Evolutionary conservation across 1,284 basidiomycete species (phyloP).

Genomic region (Phaffia rhodozyma): DNA sequence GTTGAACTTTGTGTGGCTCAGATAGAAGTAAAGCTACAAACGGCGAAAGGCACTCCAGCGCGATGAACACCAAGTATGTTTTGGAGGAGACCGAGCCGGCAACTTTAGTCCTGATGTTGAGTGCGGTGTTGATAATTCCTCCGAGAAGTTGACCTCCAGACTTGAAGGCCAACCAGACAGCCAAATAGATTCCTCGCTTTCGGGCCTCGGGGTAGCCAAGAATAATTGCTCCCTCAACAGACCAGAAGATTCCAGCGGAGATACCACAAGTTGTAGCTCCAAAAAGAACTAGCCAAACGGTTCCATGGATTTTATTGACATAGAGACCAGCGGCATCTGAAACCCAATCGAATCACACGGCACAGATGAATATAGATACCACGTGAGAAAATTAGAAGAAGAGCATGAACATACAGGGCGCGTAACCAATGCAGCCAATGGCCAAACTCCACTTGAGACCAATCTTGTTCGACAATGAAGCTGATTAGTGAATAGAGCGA

Average conservation of each 20-base stretch:
- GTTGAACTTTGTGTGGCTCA: constrained; percentile 31
- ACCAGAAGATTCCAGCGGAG: constrained; percentile 31
- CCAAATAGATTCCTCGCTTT: constrained; percentile 11
- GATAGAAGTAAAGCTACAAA: constrained; percentile 29
- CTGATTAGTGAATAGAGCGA: constrained; percentile 9
- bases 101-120: constrained; percentile 26
- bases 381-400: constrained; percentile 12
- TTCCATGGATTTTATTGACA: constrained; percentile 24
- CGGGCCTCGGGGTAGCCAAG: constrained; percentile 20
- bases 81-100: constrained; percentile 29
- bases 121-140: constrained; percentile 30
- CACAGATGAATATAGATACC: background rate
- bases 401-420: constrained; percentile 26
- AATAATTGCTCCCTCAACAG: constrained; percentile 25
- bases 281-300: constrained; percentile 32
- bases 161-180: constrained; percentile 16
- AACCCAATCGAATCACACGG: constrained; percentile 21
- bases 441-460: constrained; percentile 27
- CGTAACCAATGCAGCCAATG: constrained; percentile 26
- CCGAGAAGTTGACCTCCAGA: constrained; percentile 7
- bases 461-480: constrained; percentile 24
- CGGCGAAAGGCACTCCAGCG: constrained; percentile 30
- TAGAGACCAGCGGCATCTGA: constrained; percentile 33
- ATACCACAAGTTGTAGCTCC: constrained; percentile 34
- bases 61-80: constrained; percentile 36